Evolutionary conservation across 2,329 filamentous ascomycete genomes (phyloP).

Genomic region (Cytospora piceae): DNA sequence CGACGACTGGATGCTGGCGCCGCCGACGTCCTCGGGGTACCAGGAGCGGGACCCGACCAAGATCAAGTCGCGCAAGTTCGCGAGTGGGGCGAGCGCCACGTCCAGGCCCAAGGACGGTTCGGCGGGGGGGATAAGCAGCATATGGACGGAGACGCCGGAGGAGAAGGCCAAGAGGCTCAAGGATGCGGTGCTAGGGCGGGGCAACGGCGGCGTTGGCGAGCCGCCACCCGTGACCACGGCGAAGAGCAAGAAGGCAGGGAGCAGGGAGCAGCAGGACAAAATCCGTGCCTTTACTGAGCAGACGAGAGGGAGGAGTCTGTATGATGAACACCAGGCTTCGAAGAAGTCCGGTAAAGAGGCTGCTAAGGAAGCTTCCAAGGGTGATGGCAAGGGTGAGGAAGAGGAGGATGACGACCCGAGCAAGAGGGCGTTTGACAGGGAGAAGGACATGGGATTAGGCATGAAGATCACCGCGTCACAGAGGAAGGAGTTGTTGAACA

Average conservation of each 20-base stretch:
- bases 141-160: conserved; percentile 92
- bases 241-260: conserved; percentile 40
- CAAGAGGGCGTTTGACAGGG: conserved; percentile 82
- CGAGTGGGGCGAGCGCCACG: conserved; percentile 53
- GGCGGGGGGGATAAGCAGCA: conserved; percentile 58
- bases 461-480: conserved; percentile 73
- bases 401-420: conserved; percentile 89
- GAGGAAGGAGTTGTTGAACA: conserved; percentile 76
- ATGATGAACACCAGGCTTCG: conserved; percentile 58
- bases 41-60: conserved; percentile 80
- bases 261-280: conserved; percentile 58
- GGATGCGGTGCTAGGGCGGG: conserved; percentile 80
- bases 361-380: conserved; percentile 23
- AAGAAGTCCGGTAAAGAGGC: conserved; percentile 34
- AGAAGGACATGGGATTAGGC: conserved; percentile 89
- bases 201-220: conserved; percentile 41
- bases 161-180: conserved; percentile 81
- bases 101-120: conserved; percentile 41
- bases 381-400: conserved; percentile 47
- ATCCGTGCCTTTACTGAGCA: conserved; percentile 57
- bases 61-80: conserved; percentile 80
- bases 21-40: conserved; percentile 60
- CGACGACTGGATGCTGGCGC: conserved; percentile 84
- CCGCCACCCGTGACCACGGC: conserved; percentile 26
- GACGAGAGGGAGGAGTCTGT: conserved; percentile 60